Conservation (phyloP, 768 basidiomycete species). For the Mycena chlorophos region DNA sequence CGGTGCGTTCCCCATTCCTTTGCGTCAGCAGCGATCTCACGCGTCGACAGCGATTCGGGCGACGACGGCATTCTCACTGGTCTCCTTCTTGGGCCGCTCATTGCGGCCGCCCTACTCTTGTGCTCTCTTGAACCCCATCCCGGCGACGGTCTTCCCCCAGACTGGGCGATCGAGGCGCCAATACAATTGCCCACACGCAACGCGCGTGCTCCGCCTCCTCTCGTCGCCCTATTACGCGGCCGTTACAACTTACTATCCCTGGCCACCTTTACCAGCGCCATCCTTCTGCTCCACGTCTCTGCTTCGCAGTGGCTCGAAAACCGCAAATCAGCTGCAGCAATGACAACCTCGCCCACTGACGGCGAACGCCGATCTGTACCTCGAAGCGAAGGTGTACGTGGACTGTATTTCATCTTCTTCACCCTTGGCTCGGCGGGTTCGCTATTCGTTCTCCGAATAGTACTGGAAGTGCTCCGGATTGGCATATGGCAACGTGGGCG, state of each 20-base stretch:
- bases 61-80: constrained; percentile 89
- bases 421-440: constrained; percentile 52
- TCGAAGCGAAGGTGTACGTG: constrained; percentile 64
- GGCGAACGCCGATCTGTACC: constrained; percentile 78
- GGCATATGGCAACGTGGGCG: constrained; percentile 73
- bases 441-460: constrained; percentile 50
- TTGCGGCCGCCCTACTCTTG: constrained; percentile 68
- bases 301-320: constrained; percentile 77
- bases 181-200: constrained; percentile 44
- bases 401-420: constrained; percentile 67
- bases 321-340: constrained; percentile 35
- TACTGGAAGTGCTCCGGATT: constrained; percentile 42
- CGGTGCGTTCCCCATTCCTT: constrained; percentile 43
- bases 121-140: constrained; percentile 44
- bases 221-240: constrained; percentile 61
- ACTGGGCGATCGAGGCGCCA: constrained; percentile 82
- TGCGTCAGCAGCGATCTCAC: constrained; percentile 7
- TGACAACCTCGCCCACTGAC: constrained; percentile 43
- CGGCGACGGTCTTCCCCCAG: constrained; percentile 45
- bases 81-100: constrained; percentile 79
- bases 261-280: constrained; percentile 76
- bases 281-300: constrained; percentile 76
- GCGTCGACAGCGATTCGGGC: constrained; percentile 56
- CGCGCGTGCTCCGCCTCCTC: constrained; percentile 40
- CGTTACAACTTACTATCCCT: constrained; percentile 78